Evolutionary conservation across 192 early-diverging fungal species (phyloP).

Genomic region (Radiomyces spectabilis): DNA sequence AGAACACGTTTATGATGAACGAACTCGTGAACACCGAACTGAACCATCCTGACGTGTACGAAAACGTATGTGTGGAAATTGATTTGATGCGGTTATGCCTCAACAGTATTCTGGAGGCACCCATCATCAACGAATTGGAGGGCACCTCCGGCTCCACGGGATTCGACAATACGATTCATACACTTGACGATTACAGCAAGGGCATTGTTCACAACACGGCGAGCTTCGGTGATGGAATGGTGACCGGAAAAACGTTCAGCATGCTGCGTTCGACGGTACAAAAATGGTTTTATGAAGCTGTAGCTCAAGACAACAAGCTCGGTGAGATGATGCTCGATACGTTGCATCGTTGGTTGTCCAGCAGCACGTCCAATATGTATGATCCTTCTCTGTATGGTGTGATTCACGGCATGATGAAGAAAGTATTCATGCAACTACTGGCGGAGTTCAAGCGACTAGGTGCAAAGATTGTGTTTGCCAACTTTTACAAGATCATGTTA

Average conservation of each 20-base stretch:
- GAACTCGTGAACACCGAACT: slow-evolving; percentile 64
- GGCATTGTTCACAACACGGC: slow-evolving; percentile 31
- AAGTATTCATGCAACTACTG: slow-evolving; percentile 78
- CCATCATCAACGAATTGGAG: slow-evolving; percentile 73
- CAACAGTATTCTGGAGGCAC: slow-evolving; percentile 74
- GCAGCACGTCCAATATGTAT: slow-evolving; percentile 62
- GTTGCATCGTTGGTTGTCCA: slow-evolving; percentile 85
- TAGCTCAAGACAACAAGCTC: slow-evolving; percentile 52
- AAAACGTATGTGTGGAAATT: slow-evolving; percentile 79
- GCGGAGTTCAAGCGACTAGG: slow-evolving; percentile 77
- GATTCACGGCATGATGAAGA: slow-evolving; percentile 85
- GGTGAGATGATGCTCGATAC: slow-evolving; percentile 75
- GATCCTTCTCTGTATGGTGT: slow-evolving; percentile 77
- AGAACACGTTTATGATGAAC: slow-evolving; percentile 45
- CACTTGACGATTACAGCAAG: slow-evolving; percentile 55
- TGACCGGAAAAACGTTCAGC: slow-evolving; percentile 55
- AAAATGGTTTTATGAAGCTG: slow-evolving; percentile 68
- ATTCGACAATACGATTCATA: slow-evolving; percentile 39
- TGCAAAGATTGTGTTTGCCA: slow-evolving; percentile 69
- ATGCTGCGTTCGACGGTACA: slow-evolving; percentile 74
- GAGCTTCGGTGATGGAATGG: slow-evolving; percentile 32
- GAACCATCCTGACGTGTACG: slow-evolving; percentile 69
- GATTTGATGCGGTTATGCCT: slow-evolving; percentile 74
- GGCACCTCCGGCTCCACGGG: slow-evolving; percentile 37
- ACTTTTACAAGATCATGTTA: slow-evolving; percentile 74